phyloP scores from a whole-genome alignment of 2,329 filamentous ascomycete species.

The Hypoxylon sp. region DNA sequence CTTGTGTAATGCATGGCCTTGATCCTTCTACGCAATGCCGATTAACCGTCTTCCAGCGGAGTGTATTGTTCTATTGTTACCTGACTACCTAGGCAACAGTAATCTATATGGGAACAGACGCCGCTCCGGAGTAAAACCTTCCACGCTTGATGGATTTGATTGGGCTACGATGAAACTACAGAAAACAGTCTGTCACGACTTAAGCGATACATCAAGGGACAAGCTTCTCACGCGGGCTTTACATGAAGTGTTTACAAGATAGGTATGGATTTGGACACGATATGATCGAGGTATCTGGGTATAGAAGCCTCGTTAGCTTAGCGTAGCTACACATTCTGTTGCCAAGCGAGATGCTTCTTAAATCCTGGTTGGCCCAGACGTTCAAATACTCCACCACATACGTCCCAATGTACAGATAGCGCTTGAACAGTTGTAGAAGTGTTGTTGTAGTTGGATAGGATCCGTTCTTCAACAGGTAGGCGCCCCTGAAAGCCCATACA shows the following conservation, averaged over 20 bases:
- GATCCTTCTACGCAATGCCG: background rate
- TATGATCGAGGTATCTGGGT: background rate
- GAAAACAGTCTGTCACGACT: background rate
- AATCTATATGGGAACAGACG: background rate
- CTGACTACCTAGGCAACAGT: background rate
- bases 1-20: background rate
- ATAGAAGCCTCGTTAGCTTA: background rate
- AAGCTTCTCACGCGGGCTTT: background rate
- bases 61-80: background rate
- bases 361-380: background rate
- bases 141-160: background rate
- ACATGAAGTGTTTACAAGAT: background rate
- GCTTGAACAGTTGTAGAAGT: background rate
- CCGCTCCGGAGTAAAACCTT: background rate
- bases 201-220: background rate
- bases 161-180: background rate
- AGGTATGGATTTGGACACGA: background rate
- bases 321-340: background rate
- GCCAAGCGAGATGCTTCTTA: background rate
- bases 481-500: background rate
- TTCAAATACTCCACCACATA: background rate
- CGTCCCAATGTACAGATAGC: background rate
- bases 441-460: background rate
- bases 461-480: background rate
- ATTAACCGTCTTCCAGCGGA: background rate